Percentiles rank a stretch among this genome's conserved stretches.
Evolutionary conservation across 1,284 basidiomycete species (phyloP).

Genomic region (Microstroma glucosiphilum): DNA sequence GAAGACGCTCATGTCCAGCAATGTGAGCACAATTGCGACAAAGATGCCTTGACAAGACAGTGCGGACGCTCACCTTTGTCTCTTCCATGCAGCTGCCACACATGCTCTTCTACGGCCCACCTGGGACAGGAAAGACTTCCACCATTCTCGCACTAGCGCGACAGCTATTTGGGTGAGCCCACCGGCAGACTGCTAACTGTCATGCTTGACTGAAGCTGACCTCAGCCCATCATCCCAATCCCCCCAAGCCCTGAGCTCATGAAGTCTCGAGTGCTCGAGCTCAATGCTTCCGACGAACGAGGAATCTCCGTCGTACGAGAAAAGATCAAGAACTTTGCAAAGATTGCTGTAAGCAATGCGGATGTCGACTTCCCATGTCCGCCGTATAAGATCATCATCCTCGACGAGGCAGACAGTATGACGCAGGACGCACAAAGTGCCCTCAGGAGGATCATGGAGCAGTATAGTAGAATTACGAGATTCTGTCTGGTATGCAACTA

Average conservation of each 20-base stretch:
- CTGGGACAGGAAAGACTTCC: constrained; percentile 96
- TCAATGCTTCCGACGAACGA: constrained; percentile 99
- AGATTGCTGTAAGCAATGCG: constrained; percentile 54
- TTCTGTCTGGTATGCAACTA: constrained; percentile 99
- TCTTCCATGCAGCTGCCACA: constrained; percentile 71
- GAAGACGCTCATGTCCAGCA: constrained; percentile 84
- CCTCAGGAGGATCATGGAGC: constrained; percentile 95
- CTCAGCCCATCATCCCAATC: constrained; percentile 40
- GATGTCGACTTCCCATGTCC: constrained; percentile 72
- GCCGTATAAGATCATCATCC: constrained; percentile 97
- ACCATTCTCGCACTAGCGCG: constrained; percentile 91
- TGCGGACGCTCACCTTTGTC: not conserved
- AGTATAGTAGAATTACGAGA: constrained; percentile 87
- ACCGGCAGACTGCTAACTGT: not conserved
- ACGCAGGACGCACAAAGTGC: constrained; percentile 98
- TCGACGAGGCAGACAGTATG: constrained; percentile 99
- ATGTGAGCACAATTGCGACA: constrained; percentile 57
- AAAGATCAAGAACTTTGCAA: constrained; percentile 97
- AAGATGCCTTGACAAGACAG: constrained; percentile 23
- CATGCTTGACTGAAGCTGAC: not conserved
- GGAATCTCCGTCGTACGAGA: constrained; percentile 94
- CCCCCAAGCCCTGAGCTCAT: constrained; percentile 75
- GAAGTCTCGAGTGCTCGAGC: constrained; percentile 81
- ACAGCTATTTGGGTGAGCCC: constrained; percentile 74
- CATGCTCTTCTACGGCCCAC: constrained; percentile 99